Evolutionary conservation across 2,329 filamentous ascomycete genomes (phyloP).

Genomic region (Eutypella sp.): DNA sequence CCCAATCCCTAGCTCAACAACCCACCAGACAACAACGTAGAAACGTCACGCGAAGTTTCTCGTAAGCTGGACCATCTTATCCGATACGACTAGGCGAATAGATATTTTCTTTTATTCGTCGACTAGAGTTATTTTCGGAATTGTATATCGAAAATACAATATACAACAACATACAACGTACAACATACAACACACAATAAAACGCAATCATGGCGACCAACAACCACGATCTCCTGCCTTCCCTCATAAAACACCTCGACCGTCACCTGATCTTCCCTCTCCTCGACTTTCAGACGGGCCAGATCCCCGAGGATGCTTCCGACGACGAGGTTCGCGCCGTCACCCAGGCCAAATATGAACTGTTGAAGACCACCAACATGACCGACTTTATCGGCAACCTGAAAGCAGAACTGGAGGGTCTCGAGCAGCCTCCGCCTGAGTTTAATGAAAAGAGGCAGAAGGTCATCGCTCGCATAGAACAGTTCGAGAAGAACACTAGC

Average conservation of each 20-base stretch:
- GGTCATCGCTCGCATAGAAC: conserved; percentile 75
- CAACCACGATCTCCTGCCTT: conserved; percentile 74
- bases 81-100: too few relatives aligned
- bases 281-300: conserved; percentile 82
- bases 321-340: conserved; percentile 60
- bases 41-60: too few relatives aligned
- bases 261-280: conserved; percentile 95
- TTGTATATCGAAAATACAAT: too few relatives aligned
- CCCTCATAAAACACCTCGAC: conserved; percentile 87
- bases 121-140: too few relatives aligned
- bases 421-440: conserved; percentile 73
- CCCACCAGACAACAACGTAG: neutral
- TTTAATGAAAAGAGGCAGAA: conserved; percentile 86
- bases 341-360: conserved; percentile 81
- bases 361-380: conserved; percentile 98
- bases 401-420: conserved; percentile 81
- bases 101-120: too few relatives aligned
- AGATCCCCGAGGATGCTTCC: conserved; percentile 70
- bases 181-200: conserved; percentile 23
- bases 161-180: conserved; percentile 28
- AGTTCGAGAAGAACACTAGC: conserved; percentile 79
- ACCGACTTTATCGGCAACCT: conserved; percentile 93
- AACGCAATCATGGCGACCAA: conserved; percentile 48
- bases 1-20: too few relatives aligned
- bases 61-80: too few relatives aligned